Evolutionary conservation across 192 early-diverging fungal genomes (phyloP).

Genomic region (Obelidium mucronatum): DNA sequence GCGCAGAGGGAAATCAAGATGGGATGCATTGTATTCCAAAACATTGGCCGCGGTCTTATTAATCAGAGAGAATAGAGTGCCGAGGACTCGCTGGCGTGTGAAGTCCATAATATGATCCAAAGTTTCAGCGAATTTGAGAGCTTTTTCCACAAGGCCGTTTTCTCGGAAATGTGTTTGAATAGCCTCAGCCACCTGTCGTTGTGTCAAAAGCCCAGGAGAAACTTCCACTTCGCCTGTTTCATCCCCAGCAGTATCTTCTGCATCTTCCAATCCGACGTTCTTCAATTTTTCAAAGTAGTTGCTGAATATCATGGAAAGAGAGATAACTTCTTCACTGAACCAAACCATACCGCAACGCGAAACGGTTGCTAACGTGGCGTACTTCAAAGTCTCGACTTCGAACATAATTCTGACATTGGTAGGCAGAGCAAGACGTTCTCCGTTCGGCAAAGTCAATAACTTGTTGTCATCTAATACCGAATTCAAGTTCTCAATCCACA

Average conservation of each 20-base stretch:
- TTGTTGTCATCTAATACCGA: conserved; percentile 98
- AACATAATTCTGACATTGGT: conserved; percentile 98
- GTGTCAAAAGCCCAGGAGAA: conserved; percentile 70
- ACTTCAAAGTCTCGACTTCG: conserved; percentile 97
- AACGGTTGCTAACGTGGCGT: conserved; percentile 98
- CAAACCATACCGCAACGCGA: conserved; percentile 99
- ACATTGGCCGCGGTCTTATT: conserved; percentile 86
- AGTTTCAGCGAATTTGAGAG: conserved; percentile 70
- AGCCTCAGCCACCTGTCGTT: conserved; percentile 77
- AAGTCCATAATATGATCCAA: conserved; percentile 99
- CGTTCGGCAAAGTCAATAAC: conserved; percentile 96
- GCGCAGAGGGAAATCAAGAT: conserved; percentile 94
- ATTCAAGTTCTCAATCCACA: conserved; percentile 99
- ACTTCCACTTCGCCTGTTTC: conserved; percentile 35
- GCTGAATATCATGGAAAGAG: conserved; percentile 75
- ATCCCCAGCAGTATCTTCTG: conserved; percentile 62
- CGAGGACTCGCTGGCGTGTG: conserved; percentile 81
- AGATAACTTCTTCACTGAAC: conserved; percentile 94
- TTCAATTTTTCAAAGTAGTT: conserved; percentile 86
- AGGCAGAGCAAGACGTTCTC: conserved; percentile 94
- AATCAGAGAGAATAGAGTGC: conserved; percentile 89
- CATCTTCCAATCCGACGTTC: conserved; percentile 77
- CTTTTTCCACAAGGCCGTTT: conserved; percentile 78
- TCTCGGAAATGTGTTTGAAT: conserved; percentile 74
- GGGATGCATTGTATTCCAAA: conserved; percentile 89